Evolutionary conservation across 257 asterid genomes (phyloP).

Genomic region (Nyctanthes arbortristis): DNA sequence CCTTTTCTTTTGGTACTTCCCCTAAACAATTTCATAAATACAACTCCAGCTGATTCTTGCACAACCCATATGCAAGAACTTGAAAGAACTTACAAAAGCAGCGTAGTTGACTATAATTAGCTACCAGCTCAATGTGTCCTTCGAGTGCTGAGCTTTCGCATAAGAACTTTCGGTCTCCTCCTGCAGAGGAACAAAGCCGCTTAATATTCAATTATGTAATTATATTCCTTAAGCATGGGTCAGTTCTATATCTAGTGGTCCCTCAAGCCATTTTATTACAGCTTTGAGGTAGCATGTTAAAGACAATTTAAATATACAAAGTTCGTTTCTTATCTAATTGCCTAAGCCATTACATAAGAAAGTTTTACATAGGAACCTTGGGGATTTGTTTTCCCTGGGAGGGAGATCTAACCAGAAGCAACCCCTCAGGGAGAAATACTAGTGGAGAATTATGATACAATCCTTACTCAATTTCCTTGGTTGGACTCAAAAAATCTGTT

Average conservation of each 20-base stretch:
- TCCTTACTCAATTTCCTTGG: background rate
- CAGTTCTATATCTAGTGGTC: background rate
- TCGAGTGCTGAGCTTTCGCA: slow-evolving; percentile 69
- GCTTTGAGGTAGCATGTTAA: background rate
- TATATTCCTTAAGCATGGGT: background rate
- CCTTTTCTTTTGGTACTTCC: background rate
- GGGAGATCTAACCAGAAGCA: background rate
- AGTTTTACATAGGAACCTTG: background rate
- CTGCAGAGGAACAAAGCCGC: slow-evolving; percentile 42
- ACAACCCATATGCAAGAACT: background rate
- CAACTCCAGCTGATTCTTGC: background rate
- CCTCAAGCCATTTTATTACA: background rate
- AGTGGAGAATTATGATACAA: background rate
- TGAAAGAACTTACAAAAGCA: background rate
- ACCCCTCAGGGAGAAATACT: background rate
- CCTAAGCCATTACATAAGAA: background rate
- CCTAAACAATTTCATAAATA: background rate
- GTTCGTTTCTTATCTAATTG: background rate
- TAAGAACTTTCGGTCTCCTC: slow-evolving; percentile 74
- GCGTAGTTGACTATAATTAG: background rate
- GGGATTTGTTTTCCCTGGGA: background rate
- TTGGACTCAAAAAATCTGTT: background rate
- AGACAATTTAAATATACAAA: background rate
- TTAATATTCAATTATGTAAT: background rate
- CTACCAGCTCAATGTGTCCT: slow-evolving; percentile 67